Conservation (phyloP, 1,284 basidiomycete genomes). For the Meira nashicola region DNA sequence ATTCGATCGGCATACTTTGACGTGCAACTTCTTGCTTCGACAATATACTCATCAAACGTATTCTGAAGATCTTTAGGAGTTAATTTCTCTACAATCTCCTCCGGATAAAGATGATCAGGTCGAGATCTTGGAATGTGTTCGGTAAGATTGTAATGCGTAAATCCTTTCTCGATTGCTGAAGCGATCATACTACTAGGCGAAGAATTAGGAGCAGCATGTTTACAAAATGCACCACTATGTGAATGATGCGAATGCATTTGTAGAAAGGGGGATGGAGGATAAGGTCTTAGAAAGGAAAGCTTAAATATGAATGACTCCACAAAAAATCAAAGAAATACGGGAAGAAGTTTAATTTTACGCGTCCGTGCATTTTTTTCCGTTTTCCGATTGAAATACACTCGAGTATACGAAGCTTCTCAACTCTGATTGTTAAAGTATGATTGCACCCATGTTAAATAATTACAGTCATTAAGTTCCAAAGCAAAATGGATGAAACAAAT, state of each 20-base stretch:
- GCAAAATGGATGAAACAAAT: too few relatives aligned
- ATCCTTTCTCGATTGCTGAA: constrained; percentile 72
- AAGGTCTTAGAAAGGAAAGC: too few relatives aligned
- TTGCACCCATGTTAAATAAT: too few relatives aligned
- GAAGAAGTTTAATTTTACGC: too few relatives aligned
- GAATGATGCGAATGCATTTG: constrained; percentile 79
- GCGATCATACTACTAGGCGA: constrained; percentile 60
- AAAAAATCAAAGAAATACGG: too few relatives aligned
- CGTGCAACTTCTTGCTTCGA: constrained; percentile 63
- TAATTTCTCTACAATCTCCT: constrained; percentile 63
- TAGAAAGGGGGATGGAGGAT: background rate
- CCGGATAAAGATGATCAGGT: constrained; percentile 77
- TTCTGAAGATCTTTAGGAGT: constrained; percentile 57
- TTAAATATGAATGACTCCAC: too few relatives aligned
- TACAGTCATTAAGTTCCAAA: too few relatives aligned
- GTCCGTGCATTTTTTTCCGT: too few relatives aligned
- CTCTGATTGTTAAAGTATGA: too few relatives aligned
- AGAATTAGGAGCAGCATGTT: constrained; percentile 63
- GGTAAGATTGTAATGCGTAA: constrained; percentile 79
- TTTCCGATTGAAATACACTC: too few relatives aligned
- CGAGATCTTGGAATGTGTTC: constrained; percentile 91
- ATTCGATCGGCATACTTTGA: constrained; percentile 61
- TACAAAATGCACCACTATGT: constrained; percentile 94
- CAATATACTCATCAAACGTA: constrained; percentile 67
- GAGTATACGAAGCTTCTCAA: too few relatives aligned